Evolutionary conservation across 192 early-diverging fungal genomes (phyloP), one percentile per base, ranked within the genome.

Genomic region (Coemansia erecta): DNA sequence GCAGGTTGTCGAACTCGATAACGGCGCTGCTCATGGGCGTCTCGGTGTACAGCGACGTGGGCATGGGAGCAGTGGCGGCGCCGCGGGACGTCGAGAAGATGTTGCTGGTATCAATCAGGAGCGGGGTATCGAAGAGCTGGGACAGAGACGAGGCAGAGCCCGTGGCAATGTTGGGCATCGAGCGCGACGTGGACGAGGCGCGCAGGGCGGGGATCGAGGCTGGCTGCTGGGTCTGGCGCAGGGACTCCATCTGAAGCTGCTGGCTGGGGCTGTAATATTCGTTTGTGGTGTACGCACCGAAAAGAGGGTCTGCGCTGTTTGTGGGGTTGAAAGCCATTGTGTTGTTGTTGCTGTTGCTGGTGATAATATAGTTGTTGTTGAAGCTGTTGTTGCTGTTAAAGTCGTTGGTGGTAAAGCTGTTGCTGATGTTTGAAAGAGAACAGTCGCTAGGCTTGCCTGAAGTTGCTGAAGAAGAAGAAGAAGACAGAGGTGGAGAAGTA

Each of bases 71-170:
- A 0, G 63, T 63, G 15, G 57, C 60, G 4, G 63, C 55, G 6
- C 50, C 64, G 14, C 22, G 70, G 55, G 4, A 53, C 64, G 11
- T 40, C 47, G 58, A 51, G 17, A 18, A 17, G 53, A 35, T 42
- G 33, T 19, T 18, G 26, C 2, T 26, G 51, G 52, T 47, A 63
- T 61, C 24, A 4, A 58, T 11, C 12, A 65, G 51, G 40, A 63
- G 17, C 41, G 70, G 70, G 18, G 70, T 65, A 42, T 42, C 54
- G 14, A 62, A 73, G 14, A 73, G 26, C 47, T 61, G 28, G 7
- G 28, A 2, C 28, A 31, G 28, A 31, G 28, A 31, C 48, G 13
- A 54, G 21, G 1, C 53, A 56, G 33, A 31, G 28, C 28, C 7
- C 2, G 28, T 5, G 60, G 37, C 24, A 67, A 61, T 7, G 56